These are phyloP conservation scores for Aspergillus eucalypticola DNA, from an alignment of 2,329 filamentous ascomycete species.

Conservation along the genomic window DNA sequence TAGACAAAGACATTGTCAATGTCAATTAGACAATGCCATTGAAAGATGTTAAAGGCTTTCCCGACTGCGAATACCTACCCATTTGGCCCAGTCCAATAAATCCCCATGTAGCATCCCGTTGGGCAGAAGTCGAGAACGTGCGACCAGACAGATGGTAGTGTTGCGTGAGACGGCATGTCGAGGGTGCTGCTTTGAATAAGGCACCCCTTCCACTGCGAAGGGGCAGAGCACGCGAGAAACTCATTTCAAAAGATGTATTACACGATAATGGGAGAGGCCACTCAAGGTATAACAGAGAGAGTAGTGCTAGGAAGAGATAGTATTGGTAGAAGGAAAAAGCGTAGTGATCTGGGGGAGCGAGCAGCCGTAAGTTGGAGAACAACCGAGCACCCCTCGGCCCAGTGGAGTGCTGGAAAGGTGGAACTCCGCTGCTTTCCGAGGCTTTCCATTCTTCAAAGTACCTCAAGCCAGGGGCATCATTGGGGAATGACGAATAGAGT, in stretches of 20 bases:
- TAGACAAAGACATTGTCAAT: conserved; percentile 3
- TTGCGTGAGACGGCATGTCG: not conserved
- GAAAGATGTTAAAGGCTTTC: not conserved
- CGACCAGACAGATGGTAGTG: conserved; percentile 16
- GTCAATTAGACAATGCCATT: not conserved
- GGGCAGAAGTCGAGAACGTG: conserved; percentile 51
- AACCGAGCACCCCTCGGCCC: not conserved
- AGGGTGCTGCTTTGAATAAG: conserved; percentile 9
- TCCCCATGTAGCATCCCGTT: conserved; percentile 54
- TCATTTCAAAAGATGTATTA: conserved; percentile 15
- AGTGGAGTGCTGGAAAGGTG: not conserved
- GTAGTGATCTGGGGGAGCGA: not conserved
- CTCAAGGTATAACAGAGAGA: not conserved
- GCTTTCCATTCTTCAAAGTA: conserved; percentile 6
- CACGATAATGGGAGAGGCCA: not conserved
- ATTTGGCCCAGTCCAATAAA: conserved; percentile 63
- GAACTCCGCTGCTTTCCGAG: conserved; percentile 17
- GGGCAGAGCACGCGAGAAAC: conserved; percentile 13
- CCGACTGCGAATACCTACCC: conserved; percentile 47
- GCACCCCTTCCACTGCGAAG: conserved; percentile 16
- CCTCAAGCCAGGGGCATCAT: not conserved
- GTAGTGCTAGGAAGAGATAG: not conserved
- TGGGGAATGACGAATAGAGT: not conserved
- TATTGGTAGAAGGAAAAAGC: not conserved
- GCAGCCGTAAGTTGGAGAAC: not conserved